Conservation (phyloP, 306 rosid genomes). For the Adenanthera pavonina region DNA sequence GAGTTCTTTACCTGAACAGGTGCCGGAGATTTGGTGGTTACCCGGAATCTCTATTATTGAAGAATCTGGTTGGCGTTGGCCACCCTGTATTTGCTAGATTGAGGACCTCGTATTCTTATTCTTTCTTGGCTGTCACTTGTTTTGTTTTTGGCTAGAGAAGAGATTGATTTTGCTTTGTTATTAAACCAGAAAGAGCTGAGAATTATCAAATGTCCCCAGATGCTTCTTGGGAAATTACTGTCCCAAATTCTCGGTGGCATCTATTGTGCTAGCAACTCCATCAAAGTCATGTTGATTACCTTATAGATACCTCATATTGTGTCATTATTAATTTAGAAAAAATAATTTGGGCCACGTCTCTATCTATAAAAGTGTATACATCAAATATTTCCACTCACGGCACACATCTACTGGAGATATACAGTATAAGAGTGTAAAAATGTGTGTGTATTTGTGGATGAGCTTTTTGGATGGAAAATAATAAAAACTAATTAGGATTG, state of each 20-base stretch:
- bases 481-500: too few species aligned
- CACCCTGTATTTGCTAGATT: not conserved
- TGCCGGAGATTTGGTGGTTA: not conserved
- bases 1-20: not conserved
- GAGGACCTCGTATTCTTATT: too few species aligned
- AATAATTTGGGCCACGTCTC: not conserved
- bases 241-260: too few species aligned
- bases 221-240: not conserved
- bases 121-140: not conserved
- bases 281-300: not conserved
- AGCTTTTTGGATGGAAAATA: too few species aligned
- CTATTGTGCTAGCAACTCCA: not conserved
- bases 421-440: too few species aligned
- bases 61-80: not conserved
- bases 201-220: not conserved
- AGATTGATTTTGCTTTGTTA: not conserved
- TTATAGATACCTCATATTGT: not conserved
- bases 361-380: not conserved
- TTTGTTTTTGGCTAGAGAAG: not conserved
- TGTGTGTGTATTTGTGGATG: too few species aligned
- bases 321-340: not conserved
- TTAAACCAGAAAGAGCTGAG: not conserved
- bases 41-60: slow-evolving; percentile 12
- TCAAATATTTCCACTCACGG: not conserved
- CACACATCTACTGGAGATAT: too few species aligned